Evolutionary conservation across 306 rosid species (phyloP), one percentile per base, ranked within the genome.

Genomic region (Hippophae tibetana): DNA sequence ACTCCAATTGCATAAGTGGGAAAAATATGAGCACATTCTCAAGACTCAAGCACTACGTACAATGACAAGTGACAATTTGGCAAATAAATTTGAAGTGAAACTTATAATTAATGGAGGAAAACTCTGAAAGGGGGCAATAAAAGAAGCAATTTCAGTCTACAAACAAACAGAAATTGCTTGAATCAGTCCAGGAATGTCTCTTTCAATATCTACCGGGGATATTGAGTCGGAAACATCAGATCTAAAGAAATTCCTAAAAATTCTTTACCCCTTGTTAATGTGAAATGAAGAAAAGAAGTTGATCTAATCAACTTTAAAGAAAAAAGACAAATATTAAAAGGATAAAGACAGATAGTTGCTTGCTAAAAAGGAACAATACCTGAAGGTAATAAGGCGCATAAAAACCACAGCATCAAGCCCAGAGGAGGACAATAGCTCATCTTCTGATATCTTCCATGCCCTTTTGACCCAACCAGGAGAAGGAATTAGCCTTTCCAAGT

Each of bases 391-490:
- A 27, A 80, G 78, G 53, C 90, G 83, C 82, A 92, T 80, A 62
- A 74, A 92, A 38, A 88, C 90, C 40, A 88, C 86, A 48, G 84
- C 90, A 65, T 92, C 99, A 73, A 92, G 69, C 44, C 96, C 96
- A 3, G 84, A 82, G 43, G 72, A 47, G 31, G 79, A 62, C 47
- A 85, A 69, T 54, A 92, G 67, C 9, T 92, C 89, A 47, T 88
- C 99, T 69, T 92, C 99, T 40, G 99, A 67, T 67, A 92, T 86
- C 57, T 60, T 76, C 95, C 89, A 92, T 0, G 98, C 95, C 43
- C 64, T 68, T 49, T 74, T 73, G 43, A 92, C 67, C 96, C 96
- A 92, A 60, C 79, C 78, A 31, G 95, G 56, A 14, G 96, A 92
- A 64, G 96, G 99, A 54, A 88, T 71, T 23, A 88, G 69, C 72